phyloP scores from a whole-genome alignment of 192 early-diverging fungal species.

The Piromyces finnis region DNA sequence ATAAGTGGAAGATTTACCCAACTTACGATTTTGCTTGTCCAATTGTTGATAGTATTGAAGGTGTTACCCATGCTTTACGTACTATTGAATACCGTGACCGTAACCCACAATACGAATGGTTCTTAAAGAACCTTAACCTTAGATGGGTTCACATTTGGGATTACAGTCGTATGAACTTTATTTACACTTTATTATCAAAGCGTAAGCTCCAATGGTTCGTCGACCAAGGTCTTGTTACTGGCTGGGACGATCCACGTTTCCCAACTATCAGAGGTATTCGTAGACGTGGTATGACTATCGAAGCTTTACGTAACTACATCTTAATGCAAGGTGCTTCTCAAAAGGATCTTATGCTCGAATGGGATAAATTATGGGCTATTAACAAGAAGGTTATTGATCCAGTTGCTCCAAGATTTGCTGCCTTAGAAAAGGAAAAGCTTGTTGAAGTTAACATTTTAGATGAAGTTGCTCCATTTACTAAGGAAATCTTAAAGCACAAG shows the following conservation, averaged over 20 bases:
- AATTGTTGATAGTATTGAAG: conserved; percentile 86
- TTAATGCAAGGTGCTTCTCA: conserved; percentile 96
- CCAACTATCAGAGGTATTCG: conserved; percentile 76
- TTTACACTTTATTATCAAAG: conserved; percentile 95
- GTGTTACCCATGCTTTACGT: conserved; percentile 92
- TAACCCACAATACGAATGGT: conserved; percentile 92
- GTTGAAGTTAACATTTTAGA: conserved; percentile 47
- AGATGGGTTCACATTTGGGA: conserved; percentile 89
- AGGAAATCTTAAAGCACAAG: conserved; percentile 76
- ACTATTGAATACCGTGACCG: conserved; percentile 97
- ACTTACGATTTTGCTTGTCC: conserved; percentile 98
- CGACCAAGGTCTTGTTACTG: conserved; percentile 58
- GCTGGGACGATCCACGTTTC: conserved; percentile 83
- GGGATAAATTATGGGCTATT: conserved; percentile 97
- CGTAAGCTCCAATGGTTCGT: conserved; percentile 96
- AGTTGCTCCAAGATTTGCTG: conserved; percentile 76
- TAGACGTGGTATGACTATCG: conserved; percentile 93
- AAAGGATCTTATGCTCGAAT: conserved; percentile 79
- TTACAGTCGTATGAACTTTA: conserved; percentile 82
- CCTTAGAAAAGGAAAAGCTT: conserved; percentile 44
- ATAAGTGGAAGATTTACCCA: conserved; percentile 93
- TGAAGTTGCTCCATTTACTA: conserved; percentile 27
- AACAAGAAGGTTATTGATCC: conserved; percentile 97
- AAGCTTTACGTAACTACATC: conserved; percentile 90
- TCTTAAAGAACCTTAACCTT: conserved; percentile 67